Percentiles rank a stretch among this genome's conserved stretches.
phyloP scores from a whole-genome alignment of 345 rosid genomes.

The Salix exigua region DNA sequence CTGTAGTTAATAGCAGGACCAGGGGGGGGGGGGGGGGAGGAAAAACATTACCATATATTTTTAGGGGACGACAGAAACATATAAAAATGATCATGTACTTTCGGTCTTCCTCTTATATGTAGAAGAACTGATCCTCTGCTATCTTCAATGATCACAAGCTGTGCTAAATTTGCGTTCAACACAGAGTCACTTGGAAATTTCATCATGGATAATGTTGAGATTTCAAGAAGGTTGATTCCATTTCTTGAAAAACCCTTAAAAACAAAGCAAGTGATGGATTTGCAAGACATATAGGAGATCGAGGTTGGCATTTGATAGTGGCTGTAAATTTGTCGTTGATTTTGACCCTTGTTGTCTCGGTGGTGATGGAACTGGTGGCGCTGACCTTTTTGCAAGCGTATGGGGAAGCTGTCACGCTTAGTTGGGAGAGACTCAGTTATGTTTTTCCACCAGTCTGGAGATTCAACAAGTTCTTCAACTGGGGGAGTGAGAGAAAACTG shows the following conservation, averaged over 20 bases:
- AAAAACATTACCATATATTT: no score
- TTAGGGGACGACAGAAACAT: no score
- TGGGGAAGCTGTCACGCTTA: slow-evolving; percentile 22
- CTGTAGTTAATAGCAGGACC: no score
- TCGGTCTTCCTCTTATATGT: no score
- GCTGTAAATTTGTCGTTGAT: no score
- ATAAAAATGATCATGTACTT: no score
- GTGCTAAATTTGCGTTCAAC: slow-evolving; percentile 23
- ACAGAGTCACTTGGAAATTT: slow-evolving; percentile 38
- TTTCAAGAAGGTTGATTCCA: slow-evolving; percentile 28
- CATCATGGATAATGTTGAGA: slow-evolving; percentile 32
- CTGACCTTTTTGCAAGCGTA: slow-evolving; percentile 25
- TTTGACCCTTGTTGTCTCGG: slow-evolving; percentile 16
- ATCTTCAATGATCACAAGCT: no score
- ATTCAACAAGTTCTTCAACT: background rate
- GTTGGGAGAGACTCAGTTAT: slow-evolving; percentile 17
- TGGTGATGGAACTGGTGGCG: slow-evolving; percentile 1
- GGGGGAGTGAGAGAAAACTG: slow-evolving; percentile 8
- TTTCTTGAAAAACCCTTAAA: slow-evolving; percentile 15
- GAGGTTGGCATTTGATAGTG: no score
- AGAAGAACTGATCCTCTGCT: no score
- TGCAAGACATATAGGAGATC: slow-evolving; percentile 18
- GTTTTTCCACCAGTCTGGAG: slow-evolving; percentile 2
- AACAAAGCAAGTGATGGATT: slow-evolving; percentile 20
- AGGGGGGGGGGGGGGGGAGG: no score